Percentiles rank a stretch among this genome's conserved stretches.
phyloP scores from a whole-genome alignment of 2,329 filamentous ascomycete genomes.

The Alternaria ethzedia region DNA sequence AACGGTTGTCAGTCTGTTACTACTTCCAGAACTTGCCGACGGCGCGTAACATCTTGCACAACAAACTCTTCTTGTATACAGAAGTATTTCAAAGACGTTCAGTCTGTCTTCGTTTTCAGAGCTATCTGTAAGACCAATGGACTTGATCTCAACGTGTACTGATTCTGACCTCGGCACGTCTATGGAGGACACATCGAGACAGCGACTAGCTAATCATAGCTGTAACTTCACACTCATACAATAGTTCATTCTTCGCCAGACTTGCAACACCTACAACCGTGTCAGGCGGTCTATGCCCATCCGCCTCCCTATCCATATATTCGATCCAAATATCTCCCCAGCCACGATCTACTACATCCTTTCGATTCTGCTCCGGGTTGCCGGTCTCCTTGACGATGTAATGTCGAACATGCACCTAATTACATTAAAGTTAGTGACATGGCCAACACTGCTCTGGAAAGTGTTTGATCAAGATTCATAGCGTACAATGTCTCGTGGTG shows the following conservation, averaged over 20 bases:
- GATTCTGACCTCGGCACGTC: too few species aligned
- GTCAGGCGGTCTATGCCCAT: conserved; percentile 46
- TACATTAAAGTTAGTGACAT: background rate
- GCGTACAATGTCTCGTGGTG: conserved; percentile 40
- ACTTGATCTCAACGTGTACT: too few species aligned
- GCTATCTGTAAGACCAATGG: conserved; percentile 16
- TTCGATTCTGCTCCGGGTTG: conserved; percentile 24
- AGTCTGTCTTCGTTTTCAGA: conserved; percentile 2
- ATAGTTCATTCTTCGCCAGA: conserved; percentile 36
- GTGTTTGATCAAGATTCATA: background rate
- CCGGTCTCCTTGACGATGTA: conserved; percentile 47
- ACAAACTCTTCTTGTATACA: background rate
- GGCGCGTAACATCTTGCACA: background rate
- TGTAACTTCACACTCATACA: conserved; percentile 46
- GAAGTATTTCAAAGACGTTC: conserved; percentile 3
- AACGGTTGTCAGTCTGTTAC: conserved; percentile 9
- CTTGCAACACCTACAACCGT: conserved; percentile 46
- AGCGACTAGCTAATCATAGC: conserved; percentile 29
- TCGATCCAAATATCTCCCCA: conserved; percentile 45
- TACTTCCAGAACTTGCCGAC: background rate
- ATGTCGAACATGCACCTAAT: conserved; percentile 37
- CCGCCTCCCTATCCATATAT: conserved; percentile 43
- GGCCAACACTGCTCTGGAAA: background rate
- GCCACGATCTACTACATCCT: conserved; percentile 35
- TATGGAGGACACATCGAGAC: background rate